Evolutionary conservation across 495 filamentous ascomycete genomes (phyloP).

Genomic region (Corynascus novoguineensis): DNA sequence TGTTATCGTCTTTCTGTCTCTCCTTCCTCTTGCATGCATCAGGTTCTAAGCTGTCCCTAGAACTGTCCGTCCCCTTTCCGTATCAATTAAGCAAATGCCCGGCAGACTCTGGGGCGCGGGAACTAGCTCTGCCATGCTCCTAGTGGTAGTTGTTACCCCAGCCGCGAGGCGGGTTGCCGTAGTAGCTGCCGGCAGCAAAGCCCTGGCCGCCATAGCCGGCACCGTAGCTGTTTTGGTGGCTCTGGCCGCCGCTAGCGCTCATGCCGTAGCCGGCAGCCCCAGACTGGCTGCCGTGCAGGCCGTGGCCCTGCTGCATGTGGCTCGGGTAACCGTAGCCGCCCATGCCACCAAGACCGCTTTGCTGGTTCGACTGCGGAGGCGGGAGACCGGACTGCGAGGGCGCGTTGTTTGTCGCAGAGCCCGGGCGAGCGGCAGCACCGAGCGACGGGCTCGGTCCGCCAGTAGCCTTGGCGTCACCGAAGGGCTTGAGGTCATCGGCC

Average conservation of each 20-base stretch:
- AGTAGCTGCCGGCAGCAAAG: slow-evolving; percentile 44
- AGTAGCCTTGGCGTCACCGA: slow-evolving; percentile 60
- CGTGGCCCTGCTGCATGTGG: slow-evolving; percentile 58
- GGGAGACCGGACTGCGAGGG: slow-evolving; percentile 64
- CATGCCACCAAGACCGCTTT: slow-evolving; percentile 40
- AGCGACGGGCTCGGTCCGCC: slow-evolving; percentile 80
- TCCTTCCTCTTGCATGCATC: neutral
- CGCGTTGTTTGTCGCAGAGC: slow-evolving; percentile 73
- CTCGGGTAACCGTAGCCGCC: slow-evolving; percentile 67
- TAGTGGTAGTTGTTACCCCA: slow-evolving; percentile 71
- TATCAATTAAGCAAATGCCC: neutral
- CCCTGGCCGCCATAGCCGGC: slow-evolving; percentile 52
- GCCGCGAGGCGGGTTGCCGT: slow-evolving; percentile 48
- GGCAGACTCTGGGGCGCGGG: neutral
- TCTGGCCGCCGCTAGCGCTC: slow-evolving; percentile 57
- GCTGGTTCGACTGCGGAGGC: slow-evolving; percentile 64
- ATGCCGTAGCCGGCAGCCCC: slow-evolving; percentile 66
- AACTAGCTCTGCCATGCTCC: slow-evolving; percentile 3
- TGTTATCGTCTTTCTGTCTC: neutral
- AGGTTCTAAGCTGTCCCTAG: neutral
- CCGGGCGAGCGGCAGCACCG: slow-evolving; percentile 71
- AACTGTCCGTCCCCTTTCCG: too few species aligned
- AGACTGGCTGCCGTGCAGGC: slow-evolving; percentile 53
- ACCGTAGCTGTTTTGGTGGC: slow-evolving; percentile 56
- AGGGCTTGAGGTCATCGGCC: slow-evolving; percentile 72